Base-by-base conservation (phyloP, 2,329 filamentous ascomycete species). In the Pseudogymnoascus sp. region DNA sequence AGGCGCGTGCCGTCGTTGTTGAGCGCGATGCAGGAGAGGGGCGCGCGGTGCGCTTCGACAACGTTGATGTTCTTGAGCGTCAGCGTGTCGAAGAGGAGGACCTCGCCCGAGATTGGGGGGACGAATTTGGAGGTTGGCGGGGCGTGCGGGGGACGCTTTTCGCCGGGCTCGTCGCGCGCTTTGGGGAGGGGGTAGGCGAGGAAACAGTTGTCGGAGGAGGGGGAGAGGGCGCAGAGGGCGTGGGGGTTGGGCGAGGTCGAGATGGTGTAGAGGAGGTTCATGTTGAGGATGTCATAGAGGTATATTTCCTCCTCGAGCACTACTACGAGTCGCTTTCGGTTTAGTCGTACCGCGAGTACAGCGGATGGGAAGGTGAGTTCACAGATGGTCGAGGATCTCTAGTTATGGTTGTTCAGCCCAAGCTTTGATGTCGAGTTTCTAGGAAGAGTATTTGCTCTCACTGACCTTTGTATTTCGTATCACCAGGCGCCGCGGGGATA, bases 281-380 rank as follows among this genome's bases (percentile, higher is more conserved):
- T 97, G 74, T 97, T 97, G 76, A 93, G 92, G 68, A 99, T 97
- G 75, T 99, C 95, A 79, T 99, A 99, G 59, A 99, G 83, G 77
- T 97, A 99, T 66, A 97, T 96, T 74, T 96, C 90, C 70, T 96
- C 92, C 74, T 99, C 95, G 63, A 97, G 82, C 13, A 97, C 88
- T 33, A 99, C 93, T 11, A 95, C 91, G 26, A 99, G 83, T 38
- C 95, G 87, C 76, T 97, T 97, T 69, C 95, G 85, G 76, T 99
- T 99, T 71, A 99, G 81, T 68, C 93, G 90, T 64, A 99, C 91
- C 19, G 93, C 93, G 42, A 97, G 84, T 10, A 99, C 92, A 60
- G 93, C 92, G n/a, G 93, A 96, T 11, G 93, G 93, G 71, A 99
- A 99, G 3, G 93, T 97, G 73, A 99, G 89, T 76, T 99, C 95